Evolutionary conservation across 2,329 filamentous ascomycete species (phyloP).

Genomic region (Diaporthe australafricana): DNA sequence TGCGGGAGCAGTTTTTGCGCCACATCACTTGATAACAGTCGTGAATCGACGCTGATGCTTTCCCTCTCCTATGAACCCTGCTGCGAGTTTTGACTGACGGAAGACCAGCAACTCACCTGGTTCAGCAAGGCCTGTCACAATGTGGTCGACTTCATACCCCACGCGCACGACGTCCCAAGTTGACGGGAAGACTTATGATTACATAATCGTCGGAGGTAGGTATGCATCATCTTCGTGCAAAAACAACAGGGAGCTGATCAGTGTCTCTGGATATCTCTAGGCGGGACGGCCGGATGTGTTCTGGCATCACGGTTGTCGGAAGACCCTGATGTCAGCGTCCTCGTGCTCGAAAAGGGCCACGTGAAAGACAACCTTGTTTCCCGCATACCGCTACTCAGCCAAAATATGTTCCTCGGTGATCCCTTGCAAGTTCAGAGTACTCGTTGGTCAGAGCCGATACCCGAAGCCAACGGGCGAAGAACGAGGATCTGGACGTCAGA

Average conservation of each 20-base stretch:
- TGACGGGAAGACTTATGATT: slow-evolving; percentile 2
- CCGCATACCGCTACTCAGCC: slow-evolving; percentile 47
- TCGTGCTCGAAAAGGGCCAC: slow-evolving; percentile 51
- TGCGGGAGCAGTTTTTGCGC: too few species aligned
- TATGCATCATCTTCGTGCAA: background rate
- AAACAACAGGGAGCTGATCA: background rate
- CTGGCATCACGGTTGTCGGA: slow-evolving; percentile 57
- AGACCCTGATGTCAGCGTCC: slow-evolving; percentile 50
- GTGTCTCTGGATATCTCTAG: slow-evolving; percentile 33
- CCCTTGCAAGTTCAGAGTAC: slow-evolving; percentile 41
- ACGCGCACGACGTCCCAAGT: background rate
- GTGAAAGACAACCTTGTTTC: slow-evolving; percentile 44
- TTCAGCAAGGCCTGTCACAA: background rate
- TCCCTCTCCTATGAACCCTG: too few species aligned
- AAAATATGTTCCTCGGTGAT: slow-evolving; percentile 41
- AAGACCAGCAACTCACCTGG: too few species aligned
- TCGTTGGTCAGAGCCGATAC: slow-evolving; percentile 45
- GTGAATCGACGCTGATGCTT: too few species aligned
- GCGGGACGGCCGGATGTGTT: slow-evolving; percentile 60
- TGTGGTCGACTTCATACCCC: slow-evolving; percentile 7
- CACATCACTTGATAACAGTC: too few species aligned
- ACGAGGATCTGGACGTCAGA: slow-evolving; percentile 43
- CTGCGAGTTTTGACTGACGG: too few species aligned
- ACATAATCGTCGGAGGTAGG: slow-evolving; percentile 16
- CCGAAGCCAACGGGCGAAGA: slow-evolving; percentile 37